A percentile compares a stretch with the other conserved stretches of the same genome.
Evolutionary conservation across 1,139 yeast species (phyloP).

Genomic region (Nadsonia starkeyi-henricii): DNA sequence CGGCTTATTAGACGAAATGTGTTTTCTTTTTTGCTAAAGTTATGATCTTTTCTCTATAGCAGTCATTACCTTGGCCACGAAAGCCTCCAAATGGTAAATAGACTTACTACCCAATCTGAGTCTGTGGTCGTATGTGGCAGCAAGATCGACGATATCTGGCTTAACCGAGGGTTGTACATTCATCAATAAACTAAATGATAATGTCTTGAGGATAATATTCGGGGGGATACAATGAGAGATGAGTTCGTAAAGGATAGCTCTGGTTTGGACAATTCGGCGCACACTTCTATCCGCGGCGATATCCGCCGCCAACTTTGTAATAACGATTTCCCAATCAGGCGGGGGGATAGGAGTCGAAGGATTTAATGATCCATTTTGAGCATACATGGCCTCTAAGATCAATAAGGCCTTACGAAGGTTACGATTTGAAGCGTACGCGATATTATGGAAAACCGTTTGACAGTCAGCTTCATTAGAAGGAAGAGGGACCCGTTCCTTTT

Average conservation of each 20-base stretch:
- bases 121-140: slow-evolving; percentile 75
- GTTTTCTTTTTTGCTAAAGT: neutral
- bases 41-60: slow-evolving; percentile 1
- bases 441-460: slow-evolving; percentile 30
- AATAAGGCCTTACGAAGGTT: slow-evolving; percentile 69
- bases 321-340: slow-evolving; percentile 84
- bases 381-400: slow-evolving; percentile 70
- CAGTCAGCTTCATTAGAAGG: slow-evolving; percentile 28
- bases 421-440: slow-evolving; percentile 47
- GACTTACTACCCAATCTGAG: slow-evolving; percentile 76
- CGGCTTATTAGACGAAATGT: neutral
- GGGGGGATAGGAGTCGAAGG: slow-evolving; percentile 30
- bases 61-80: slow-evolving; percentile 73
- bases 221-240: slow-evolving; percentile 92
- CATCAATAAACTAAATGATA: slow-evolving; percentile 44
- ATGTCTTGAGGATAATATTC: slow-evolving; percentile 52
- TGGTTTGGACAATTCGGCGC: neutral
- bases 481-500: slow-evolving; percentile 39
- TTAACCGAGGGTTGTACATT: slow-evolving; percentile 30
- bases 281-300: slow-evolving; percentile 53
- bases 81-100: slow-evolving; percentile 90
- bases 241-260: slow-evolving; percentile 54
- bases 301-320: slow-evolving; percentile 47
- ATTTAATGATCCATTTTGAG: slow-evolving; percentile 34
- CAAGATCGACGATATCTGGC: slow-evolving; percentile 46